Percentiles rank a stretch among this genome's conserved stretches.
Conservation (phyloP, 192 early-diverging fungal species). For the Linnemannia schmuckeri region DNA sequence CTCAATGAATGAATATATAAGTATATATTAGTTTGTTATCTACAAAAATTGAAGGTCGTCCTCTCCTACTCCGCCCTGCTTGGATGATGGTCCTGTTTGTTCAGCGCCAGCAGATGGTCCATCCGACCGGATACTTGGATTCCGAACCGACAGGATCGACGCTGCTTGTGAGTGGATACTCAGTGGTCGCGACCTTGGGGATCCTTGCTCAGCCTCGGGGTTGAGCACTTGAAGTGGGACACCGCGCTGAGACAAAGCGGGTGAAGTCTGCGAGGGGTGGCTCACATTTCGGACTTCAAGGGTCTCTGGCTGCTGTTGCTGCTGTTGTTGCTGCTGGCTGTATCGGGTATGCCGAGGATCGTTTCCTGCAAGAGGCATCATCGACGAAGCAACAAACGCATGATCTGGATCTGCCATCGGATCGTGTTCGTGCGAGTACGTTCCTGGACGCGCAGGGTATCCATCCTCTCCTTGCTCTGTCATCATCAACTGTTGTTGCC, state of each 20-base stretch:
- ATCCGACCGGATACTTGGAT: neutral
- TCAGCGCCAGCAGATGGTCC: neutral
- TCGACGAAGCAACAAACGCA: conserved; percentile 45
- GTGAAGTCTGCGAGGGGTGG: neutral
- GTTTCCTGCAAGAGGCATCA: conserved; percentile 28
- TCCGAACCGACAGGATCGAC: neutral
- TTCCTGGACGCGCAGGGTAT: conserved; percentile 13
- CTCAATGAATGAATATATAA: neutral
- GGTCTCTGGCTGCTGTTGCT: conserved; percentile 2
- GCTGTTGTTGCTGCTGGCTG: conserved; percentile 21
- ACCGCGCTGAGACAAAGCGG: neutral
- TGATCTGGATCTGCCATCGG: conserved; percentile 17
- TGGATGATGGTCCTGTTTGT: neutral
- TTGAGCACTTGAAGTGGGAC: conserved; percentile 13
- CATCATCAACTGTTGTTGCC: conserved; percentile 22
- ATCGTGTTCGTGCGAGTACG: conserved; percentile 16
- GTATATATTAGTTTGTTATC: neutral
- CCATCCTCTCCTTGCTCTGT: conserved; percentile 11
- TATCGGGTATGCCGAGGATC: conserved; percentile 19
- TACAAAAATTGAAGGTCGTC: neutral
- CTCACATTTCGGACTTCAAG: neutral
- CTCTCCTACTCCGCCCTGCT: neutral
- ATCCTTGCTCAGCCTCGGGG: neutral
- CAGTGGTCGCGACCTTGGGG: neutral
- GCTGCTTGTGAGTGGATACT: conserved; percentile 11